These are phyloP conservation scores for Sporothrix euskadiensis DNA, from an alignment of 2,329 filamentous ascomycete species.

Conservation along the genomic window DNA sequence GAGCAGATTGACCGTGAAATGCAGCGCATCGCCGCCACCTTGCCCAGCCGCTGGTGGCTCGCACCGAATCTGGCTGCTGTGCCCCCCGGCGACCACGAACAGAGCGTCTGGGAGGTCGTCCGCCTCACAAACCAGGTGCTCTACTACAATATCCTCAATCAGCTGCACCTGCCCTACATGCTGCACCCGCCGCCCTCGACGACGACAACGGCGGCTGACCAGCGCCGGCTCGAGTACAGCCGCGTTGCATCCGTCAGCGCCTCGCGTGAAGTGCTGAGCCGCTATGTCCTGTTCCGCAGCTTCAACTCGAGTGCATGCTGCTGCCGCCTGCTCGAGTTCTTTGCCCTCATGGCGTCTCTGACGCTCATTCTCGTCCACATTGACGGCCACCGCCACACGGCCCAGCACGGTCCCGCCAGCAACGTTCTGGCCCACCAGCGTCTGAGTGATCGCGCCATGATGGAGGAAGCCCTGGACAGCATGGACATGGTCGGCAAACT, in stretches of 20 bases:
- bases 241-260: constrained; percentile 43
- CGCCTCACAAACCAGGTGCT: constrained; percentile 42
- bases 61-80: constrained; percentile 32
- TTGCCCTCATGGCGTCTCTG: constrained; percentile 38
- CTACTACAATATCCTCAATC: constrained; percentile 44
- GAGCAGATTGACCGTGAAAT: constrained; percentile 44
- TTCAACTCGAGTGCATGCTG: constrained; percentile 38
- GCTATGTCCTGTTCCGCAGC: constrained; percentile 41
- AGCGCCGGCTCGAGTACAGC: constrained; percentile 39
- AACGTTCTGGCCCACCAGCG: constrained; percentile 43
- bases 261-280: constrained; percentile 43
- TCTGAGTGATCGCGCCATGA: constrained; percentile 43
- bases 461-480: constrained; percentile 42
- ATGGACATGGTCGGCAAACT: constrained; percentile 39
- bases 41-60: constrained; percentile 50
- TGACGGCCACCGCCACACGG: constrained; percentile 35
- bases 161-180: constrained; percentile 46
- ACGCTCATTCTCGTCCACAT: constrained; percentile 44
- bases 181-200: constrained; percentile 32
- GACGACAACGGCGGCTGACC: not conserved
- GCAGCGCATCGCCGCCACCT: constrained; percentile 40
- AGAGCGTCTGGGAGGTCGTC: constrained; percentile 37
- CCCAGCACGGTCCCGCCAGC: constrained; percentile 19
- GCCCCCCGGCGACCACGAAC: constrained; percentile 26
- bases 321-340: constrained; percentile 43